A percentile compares a stretch with the other conserved stretches of the same genome.
Evolutionary conservation across 768 basidiomycete genomes (phyloP).

Genomic region (Mycena venus): DNA sequence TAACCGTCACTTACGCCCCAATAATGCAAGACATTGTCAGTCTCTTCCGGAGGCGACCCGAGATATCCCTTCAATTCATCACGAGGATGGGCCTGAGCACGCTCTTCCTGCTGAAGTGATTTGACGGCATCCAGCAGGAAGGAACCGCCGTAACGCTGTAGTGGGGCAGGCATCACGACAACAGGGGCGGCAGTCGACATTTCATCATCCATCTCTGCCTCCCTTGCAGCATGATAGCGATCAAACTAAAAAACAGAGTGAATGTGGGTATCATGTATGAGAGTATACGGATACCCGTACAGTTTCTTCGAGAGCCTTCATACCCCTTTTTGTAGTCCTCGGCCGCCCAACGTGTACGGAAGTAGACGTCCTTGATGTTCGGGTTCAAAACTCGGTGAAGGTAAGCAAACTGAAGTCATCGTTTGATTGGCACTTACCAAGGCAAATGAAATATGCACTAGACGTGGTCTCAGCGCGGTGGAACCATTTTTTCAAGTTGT

Average conservation of each 20-base stretch:
- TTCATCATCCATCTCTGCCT: no score
- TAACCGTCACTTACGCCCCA: neutral
- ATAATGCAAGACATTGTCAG: constrained; percentile 4
- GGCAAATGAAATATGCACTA: constrained; percentile 19
- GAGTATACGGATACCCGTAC: no score
- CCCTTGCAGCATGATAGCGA: no score
- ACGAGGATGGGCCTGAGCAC: neutral
- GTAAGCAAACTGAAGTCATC: neutral
- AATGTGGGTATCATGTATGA: no score
- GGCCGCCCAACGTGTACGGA: neutral
- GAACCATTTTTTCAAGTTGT: constrained; percentile 13
- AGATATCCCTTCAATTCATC: constrained; percentile 18
- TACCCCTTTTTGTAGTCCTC: no score
- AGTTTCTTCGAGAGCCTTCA: no score
- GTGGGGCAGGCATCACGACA: no score
- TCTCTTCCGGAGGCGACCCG: neutral
- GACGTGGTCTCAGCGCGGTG: constrained; percentile 4
- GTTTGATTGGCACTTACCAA: neutral
- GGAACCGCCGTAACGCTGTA: constrained; percentile 13
- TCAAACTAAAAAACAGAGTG: no score
- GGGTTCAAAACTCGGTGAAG: neutral
- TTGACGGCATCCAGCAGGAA: constrained; percentile 3
- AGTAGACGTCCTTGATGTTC: neutral
- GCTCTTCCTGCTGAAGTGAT: constrained; percentile 22
- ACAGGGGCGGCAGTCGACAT: no score